phyloP scores from a whole-genome alignment of 2,329 filamentous ascomycete species.

The Epichloe festucae region DNA sequence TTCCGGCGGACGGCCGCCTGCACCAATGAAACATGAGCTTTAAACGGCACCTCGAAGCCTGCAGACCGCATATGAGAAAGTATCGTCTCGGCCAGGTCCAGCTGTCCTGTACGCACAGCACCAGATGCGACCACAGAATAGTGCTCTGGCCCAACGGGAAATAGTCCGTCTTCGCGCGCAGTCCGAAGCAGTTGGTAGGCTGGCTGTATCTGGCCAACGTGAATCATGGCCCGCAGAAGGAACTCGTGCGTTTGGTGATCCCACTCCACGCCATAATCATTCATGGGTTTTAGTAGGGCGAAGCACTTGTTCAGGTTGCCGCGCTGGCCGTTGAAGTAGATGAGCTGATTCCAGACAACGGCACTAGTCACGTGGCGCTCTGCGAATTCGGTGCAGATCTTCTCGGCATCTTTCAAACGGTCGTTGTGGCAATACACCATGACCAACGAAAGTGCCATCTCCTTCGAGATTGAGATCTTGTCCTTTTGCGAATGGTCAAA shows the following conservation, averaged over 20 bases:
- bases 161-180: conserved; percentile 29
- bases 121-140: conserved; percentile 40
- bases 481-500: conserved; percentile 47
- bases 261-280: conserved; percentile 31
- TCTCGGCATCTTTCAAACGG: conserved; percentile 22
- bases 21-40: conserved; percentile 29
- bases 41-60: conserved; percentile 29
- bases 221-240: conserved; percentile 35
- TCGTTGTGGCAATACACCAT: conserved; percentile 45
- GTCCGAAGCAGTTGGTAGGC: conserved; percentile 35
- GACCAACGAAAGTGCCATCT: conserved; percentile 53
- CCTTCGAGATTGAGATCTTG: conserved; percentile 34
- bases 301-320: conserved; percentile 40
- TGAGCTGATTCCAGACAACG: conserved; percentile 65
- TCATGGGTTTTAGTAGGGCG: conserved; percentile 36
- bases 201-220: conserved; percentile 34
- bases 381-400: conserved; percentile 36
- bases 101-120: conserved; percentile 33
- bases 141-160: conserved; percentile 34
- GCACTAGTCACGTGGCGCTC: conserved; percentile 38
- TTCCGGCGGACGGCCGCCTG: conserved; percentile 21
- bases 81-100: conserved; percentile 27
- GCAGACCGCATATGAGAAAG: conserved; percentile 29
- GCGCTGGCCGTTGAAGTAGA: conserved; percentile 54
- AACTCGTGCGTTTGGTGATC: conserved; percentile 36